phyloP scores from a whole-genome alignment of 1,284 basidiomycete genomes.

The Sanguinoderma infundibulare region DNA sequence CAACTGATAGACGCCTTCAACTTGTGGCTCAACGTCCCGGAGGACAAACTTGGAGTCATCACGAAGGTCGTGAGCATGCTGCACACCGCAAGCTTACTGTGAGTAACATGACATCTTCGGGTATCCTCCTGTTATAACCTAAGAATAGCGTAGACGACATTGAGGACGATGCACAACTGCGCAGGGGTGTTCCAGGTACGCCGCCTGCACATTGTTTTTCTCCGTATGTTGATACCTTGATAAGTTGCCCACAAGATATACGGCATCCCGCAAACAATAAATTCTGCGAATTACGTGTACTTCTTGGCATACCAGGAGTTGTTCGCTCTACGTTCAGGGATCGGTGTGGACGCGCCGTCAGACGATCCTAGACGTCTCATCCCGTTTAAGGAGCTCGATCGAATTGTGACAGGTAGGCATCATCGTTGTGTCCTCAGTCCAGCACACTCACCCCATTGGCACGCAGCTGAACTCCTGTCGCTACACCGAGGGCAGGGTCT shows the following conservation, averaged over 20 bases:
- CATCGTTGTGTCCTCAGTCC: background rate
- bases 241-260: constrained; percentile 93
- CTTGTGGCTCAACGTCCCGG: constrained; percentile 85
- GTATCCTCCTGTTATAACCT: constrained; percentile 1
- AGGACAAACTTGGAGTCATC: constrained; percentile 74
- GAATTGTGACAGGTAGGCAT: constrained; percentile 65
- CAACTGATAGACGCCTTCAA: constrained; percentile 96
- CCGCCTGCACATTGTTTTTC: background rate
- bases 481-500: constrained; percentile 96
- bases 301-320: constrained; percentile 88
- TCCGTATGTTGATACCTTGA: background rate
- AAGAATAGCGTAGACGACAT: constrained; percentile 90
- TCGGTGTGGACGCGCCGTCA: constrained; percentile 9
- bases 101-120: constrained; percentile 32
- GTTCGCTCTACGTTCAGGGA: constrained; percentile 56
- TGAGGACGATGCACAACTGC: constrained; percentile 92
- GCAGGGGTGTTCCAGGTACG: constrained; percentile 84
- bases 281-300: constrained; percentile 97
- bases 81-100: constrained; percentile 94
- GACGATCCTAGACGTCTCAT: constrained; percentile 33
- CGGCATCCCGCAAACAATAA: constrained; percentile 96
- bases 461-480: constrained; percentile 81
- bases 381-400: constrained; percentile 55
- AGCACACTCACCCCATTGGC: background rate
- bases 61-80: constrained; percentile 89